Evolutionary conservation across 495 filamentous ascomycete genomes (phyloP).

Genomic region (Hyaloscypha variabilis): DNA sequence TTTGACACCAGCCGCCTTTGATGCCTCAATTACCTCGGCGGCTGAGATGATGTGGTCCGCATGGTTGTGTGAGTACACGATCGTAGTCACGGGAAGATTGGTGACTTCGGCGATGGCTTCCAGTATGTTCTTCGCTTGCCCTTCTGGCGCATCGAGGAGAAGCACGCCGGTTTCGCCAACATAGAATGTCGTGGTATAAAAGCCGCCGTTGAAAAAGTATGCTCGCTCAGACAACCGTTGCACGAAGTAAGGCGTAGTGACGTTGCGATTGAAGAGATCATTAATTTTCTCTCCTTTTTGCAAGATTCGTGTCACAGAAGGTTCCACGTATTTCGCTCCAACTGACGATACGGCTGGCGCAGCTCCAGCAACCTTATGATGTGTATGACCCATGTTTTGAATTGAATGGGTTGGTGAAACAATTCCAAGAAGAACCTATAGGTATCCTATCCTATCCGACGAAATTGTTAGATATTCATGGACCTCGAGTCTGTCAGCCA

Average conservation of each 20-base stretch:
- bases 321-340: not conserved
- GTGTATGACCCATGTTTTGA: not conserved
- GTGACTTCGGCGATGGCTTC: not conserved
- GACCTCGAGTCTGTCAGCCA: no score
- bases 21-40: not conserved
- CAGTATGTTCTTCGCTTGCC: not conserved
- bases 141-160: not conserved
- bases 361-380: not conserved
- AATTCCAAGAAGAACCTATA: constrained; percentile 4
- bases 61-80: constrained; percentile 6
- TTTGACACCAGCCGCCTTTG: not conserved
- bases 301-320: not conserved
- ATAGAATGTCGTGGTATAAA: not conserved
- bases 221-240: not conserved
- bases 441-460: no score
- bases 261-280: constrained; percentile 2
- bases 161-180: not conserved
- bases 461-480: no score
- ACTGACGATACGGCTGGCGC: not conserved
- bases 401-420: not conserved
- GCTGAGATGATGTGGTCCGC: constrained; percentile 3
- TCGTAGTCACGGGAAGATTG: not conserved
- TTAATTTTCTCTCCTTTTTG: not conserved
- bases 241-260: not conserved
- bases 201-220: constrained; percentile 3